Evolutionary conservation across 139 green algal genomes (phyloP), one percentile per base, ranked within the genome.

Genomic region (Diplosphaera chodatii): DNA sequence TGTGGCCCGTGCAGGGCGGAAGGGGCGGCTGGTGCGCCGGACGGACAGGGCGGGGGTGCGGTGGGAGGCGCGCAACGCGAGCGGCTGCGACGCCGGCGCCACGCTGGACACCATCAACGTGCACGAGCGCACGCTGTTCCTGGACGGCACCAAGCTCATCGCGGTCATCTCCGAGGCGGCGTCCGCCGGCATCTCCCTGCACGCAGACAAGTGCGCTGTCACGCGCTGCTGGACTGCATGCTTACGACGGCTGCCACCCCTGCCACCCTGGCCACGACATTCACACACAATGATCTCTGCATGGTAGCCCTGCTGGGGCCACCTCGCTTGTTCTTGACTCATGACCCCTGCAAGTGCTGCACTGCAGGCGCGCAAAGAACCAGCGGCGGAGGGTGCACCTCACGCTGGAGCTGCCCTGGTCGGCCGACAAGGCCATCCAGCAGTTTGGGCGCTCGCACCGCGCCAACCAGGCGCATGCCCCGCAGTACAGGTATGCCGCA

Each of bases 171-270:
- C 55, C 32, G 85, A 91, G 40, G 91, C 91, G 10, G 91, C 90
- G 20, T 90, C 80, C 55, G 87, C 87, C 4, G 91, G 91, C 64
- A 96, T 96, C 75, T 90, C 80, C 32, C 78, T 96, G 66, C 91
- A 94, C 55, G 89, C 88, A 23, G 82, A 92, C 75, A 88, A 86
- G 82, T 74, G 55, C 27, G 32, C 32, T 67, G 63, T 6, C 1
- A 27, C n/a, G n/a, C n/a, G n/a, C n/a, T n/a, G n/a, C n/a, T n/a
- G n/a, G n/a, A n/a, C n/a, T n/a, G n/a, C n/a, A n/a, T n/a, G n/a
- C n/a, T n/a, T n/a, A n/a, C n/a, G n/a, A n/a, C n/a, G n/a, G n/a
- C n/a, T n/a, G n/a, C n/a, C n/a, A n/a, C n/a, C n/a, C n/a, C n/a
- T n/a, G n/a, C n/a, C n/a, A n/a, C n/a, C n/a, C n/a, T n/a, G n/a